A percentile compares a stretch with the other conserved stretches of the same genome.
These are phyloP conservation scores for Phytopythium chamaehyphon DNA, from an alignment of 352 stramenopile species.

Conservation along the genomic window DNA sequence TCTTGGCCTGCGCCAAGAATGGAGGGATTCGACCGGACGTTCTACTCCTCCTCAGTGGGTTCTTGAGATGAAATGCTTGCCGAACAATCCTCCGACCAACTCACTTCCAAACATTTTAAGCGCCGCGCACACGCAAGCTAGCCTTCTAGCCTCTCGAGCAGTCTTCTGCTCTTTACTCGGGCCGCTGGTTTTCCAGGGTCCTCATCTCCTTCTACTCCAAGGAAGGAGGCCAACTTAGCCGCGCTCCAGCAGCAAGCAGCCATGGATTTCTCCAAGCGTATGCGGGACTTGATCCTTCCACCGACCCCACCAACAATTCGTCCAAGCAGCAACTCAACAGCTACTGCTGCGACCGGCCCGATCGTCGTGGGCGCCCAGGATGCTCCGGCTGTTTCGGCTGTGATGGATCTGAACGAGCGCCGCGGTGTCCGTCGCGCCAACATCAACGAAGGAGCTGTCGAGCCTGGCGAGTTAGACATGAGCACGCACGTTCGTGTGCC, in stretches of 20 bases:
- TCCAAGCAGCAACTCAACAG: constrained; percentile 35
- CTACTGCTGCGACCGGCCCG: constrained; percentile 12
- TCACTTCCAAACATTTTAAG: constrained; percentile 5
- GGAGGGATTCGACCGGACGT: neutral
- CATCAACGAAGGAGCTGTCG: constrained; percentile 76
- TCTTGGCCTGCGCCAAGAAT: constrained; percentile 6
- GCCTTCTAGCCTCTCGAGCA: neutral
- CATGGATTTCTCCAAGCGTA: constrained; percentile 76
- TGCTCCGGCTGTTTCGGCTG: constrained; percentile 13
- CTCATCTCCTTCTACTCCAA: neutral
- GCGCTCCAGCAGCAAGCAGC: constrained; percentile 2
- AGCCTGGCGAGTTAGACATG: constrained; percentile 53
- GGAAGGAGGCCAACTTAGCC: neutral
- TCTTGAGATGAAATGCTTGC: neutral
- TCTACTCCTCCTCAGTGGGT: too few species aligned
- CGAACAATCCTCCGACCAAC: neutral
- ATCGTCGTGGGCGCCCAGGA: constrained; percentile 20
- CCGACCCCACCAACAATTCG: constrained; percentile 47
- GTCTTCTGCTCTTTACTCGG: neutral
- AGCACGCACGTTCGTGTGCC: constrained; percentile 48
- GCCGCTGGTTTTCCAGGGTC: neutral
- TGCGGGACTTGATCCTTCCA: constrained; percentile 66
- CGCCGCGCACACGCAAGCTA: constrained; percentile 1
- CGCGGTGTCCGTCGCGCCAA: constrained; percentile 64
- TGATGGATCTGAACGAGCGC: constrained; percentile 51